These are phyloP conservation scores for Collybia mongolica DNA, from an alignment of 768 basidiomycete genomes.

Conservation along the genomic window DNA sequence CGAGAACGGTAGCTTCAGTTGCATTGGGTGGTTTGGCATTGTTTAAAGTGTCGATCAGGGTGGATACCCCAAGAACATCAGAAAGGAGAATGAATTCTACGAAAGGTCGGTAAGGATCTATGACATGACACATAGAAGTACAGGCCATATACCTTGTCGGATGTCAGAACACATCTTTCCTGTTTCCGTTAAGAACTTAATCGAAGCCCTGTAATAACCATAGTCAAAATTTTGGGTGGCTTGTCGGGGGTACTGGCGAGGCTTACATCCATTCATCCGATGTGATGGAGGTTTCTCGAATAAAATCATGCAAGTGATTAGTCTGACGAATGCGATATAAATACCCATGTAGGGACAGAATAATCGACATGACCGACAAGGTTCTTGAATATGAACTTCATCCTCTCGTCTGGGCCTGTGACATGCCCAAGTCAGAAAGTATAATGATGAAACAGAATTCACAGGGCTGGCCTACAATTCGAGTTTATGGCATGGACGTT, in stretches of 20 bases:
- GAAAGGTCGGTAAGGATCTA: slow-evolving; percentile 18
- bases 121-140: background rate
- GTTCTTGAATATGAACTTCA: slow-evolving; percentile 41
- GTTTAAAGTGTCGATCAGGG: slow-evolving; percentile 75
- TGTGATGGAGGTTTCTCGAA: slow-evolving; percentile 72
- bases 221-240: slow-evolving; percentile 7
- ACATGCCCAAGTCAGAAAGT: background rate
- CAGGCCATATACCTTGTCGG: slow-evolving; percentile 41
- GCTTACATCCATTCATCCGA: slow-evolving; percentile 82
- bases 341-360: background rate
- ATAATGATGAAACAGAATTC: background rate
- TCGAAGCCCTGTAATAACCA: slow-evolving; percentile 45
- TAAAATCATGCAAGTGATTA: slow-evolving; percentile 71
- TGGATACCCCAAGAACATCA: slow-evolving; percentile 75
- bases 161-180: slow-evolving; percentile 74
- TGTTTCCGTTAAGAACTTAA: slow-evolving; percentile 73
- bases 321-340: slow-evolving; percentile 32
- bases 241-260: background rate
- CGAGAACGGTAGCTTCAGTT: slow-evolving; percentile 76
- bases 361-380: slow-evolving; percentile 25
- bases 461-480: slow-evolving; percentile 28
- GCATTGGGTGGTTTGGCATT: slow-evolving; percentile 60
- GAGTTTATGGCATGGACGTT: slow-evolving; percentile 38
- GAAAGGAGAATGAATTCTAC: slow-evolving; percentile 86
- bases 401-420: slow-evolving; percentile 37